Evolutionary conservation across 305 asterid species (phyloP), one percentile per base, ranked within the genome.

Genomic region (Rubia tinctorum): DNA sequence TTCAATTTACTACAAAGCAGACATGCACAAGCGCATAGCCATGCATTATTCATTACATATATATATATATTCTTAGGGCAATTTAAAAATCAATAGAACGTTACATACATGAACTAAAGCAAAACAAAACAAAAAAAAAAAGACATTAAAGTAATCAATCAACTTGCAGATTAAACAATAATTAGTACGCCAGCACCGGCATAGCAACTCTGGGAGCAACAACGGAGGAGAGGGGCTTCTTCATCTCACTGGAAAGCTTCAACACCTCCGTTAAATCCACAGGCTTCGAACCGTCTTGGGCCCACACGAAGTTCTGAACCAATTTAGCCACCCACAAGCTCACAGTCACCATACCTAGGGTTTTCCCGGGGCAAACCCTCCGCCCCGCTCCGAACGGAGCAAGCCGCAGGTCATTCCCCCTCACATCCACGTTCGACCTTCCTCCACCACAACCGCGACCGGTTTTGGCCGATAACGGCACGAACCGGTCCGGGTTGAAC

Each of bases 341-440:
- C 70, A 89, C 92, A 0, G 73, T 89, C 8, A 80, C 85, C 14
- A 84, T 23, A 45, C 95, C 90, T 40, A 87, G 56, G 37, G 78
- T 80, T 85, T 80, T 82, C 5, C 92, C 92, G 0, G 90, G 95
- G 69, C 90, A 89, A 43, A 87, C 86, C 79, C 90, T 75, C 0
- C 89, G 85, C 2, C 95, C 95, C 0, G 95, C 88, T 42, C 95
- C 92, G 23, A 89, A 89, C 6, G 95, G 92, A 4, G 92, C 89
- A 0, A 89, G 82, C 79, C 95, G 73, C 74, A 89, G 49, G 47
- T 89, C 95, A 25, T 76, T 68, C 1, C 95, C 95, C 43, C 86
- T 79, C 18, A 89, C 88, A 44, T 86, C 92, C 11, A 87, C 55
- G 15, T 34, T 55, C 2, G 22, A 75, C 14, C 89, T 88, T 0